These are phyloP conservation scores for Colletotrichum tanaceti DNA, from an alignment of 2,329 filamentous ascomycete genomes.

Conservation along the genomic window DNA sequence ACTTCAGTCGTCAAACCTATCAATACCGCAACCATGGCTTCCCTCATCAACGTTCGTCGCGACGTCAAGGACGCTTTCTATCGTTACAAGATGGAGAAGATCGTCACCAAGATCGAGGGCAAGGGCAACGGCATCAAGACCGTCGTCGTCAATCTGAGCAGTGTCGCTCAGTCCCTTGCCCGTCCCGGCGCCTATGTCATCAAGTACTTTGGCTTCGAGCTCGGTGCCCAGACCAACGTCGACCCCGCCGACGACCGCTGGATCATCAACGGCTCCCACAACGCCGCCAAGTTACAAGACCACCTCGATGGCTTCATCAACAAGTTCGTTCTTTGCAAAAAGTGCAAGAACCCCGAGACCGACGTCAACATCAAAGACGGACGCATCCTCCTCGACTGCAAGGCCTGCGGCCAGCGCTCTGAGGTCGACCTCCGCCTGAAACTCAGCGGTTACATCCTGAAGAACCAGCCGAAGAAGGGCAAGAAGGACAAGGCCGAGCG, in stretches of 20 bases:
- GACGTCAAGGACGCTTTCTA: slow-evolving; percentile 99
- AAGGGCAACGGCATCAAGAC: slow-evolving; percentile 99
- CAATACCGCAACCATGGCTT: slow-evolving; percentile 80
- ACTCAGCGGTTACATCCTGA: slow-evolving; percentile 96
- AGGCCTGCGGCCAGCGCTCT: slow-evolving; percentile 94
- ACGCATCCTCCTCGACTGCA: slow-evolving; percentile 94
- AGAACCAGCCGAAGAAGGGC: slow-evolving; percentile 92
- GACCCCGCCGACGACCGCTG: slow-evolving; percentile 97
- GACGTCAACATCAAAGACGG: slow-evolving; percentile 95
- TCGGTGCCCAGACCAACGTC: slow-evolving; percentile 98
- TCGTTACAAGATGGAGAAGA: slow-evolving; percentile 99
- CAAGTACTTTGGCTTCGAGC: slow-evolving; percentile 99
- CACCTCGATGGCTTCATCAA: slow-evolving; percentile 98
- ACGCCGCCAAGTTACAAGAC: slow-evolving; percentile 94
- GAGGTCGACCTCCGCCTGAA: slow-evolving; percentile 94
- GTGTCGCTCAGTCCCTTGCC: slow-evolving; percentile 89
- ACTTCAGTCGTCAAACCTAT: slow-evolving; percentile 26
- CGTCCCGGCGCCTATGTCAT: slow-evolving; percentile 95
- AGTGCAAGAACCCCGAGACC: slow-evolving; percentile 99
- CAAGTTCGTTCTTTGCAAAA: slow-evolving; percentile 99
- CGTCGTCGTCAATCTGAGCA: slow-evolving; percentile 96
- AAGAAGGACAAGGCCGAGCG: slow-evolving; percentile 96
- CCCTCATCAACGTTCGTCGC: slow-evolving; percentile 94
- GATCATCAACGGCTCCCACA: slow-evolving; percentile 99
- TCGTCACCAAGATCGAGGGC: slow-evolving; percentile 99